phyloP scores from a whole-genome alignment of 2,329 filamentous ascomycete species.

The Escovopsis sp. region DNA sequence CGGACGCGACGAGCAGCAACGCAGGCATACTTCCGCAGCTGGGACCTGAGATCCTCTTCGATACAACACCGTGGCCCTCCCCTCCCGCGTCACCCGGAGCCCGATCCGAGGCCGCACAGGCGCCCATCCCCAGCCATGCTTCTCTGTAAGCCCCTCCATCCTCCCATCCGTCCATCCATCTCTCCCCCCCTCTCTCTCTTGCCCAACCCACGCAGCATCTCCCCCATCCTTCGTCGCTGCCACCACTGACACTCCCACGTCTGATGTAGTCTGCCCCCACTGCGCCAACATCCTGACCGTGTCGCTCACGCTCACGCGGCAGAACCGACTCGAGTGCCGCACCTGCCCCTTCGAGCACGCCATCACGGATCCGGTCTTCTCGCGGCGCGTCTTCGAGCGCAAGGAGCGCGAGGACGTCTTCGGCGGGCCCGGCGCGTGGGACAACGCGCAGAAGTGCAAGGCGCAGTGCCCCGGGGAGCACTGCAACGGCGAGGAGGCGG shows the following conservation, averaged over 20 bases:
- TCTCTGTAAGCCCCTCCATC: constrained; percentile 55
- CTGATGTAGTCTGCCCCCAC: constrained; percentile 70
- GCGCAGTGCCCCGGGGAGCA: constrained; percentile 69
- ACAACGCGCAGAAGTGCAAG: constrained; percentile 72
- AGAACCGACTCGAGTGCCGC: constrained; percentile 85
- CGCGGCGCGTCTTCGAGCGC: constrained; percentile 68
- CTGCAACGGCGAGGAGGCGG: constrained; percentile 73
- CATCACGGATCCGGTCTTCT: constrained; percentile 64
- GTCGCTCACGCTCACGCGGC: constrained; percentile 37
- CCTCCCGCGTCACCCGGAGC: too few species aligned
- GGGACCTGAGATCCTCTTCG: too few species aligned
- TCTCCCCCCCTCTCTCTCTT: too few species aligned
- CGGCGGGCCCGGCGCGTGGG: constrained; percentile 76
- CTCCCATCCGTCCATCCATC: too few species aligned
- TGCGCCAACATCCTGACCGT: constrained; percentile 77
- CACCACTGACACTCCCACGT: too few species aligned
- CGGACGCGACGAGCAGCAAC: too few species aligned
- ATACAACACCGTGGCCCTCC: too few species aligned
- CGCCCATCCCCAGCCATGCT: too few species aligned
- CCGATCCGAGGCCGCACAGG: too few species aligned
- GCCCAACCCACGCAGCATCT: too few species aligned
- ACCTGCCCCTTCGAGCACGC: constrained; percentile 88
- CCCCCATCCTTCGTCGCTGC: too few species aligned
- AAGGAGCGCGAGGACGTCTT: constrained; percentile 84
- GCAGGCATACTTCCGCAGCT: too few species aligned